phyloP scores from a whole-genome alignment of 768 basidiomycete genomes.

The Omphalotus guepiniiformis region DNA sequence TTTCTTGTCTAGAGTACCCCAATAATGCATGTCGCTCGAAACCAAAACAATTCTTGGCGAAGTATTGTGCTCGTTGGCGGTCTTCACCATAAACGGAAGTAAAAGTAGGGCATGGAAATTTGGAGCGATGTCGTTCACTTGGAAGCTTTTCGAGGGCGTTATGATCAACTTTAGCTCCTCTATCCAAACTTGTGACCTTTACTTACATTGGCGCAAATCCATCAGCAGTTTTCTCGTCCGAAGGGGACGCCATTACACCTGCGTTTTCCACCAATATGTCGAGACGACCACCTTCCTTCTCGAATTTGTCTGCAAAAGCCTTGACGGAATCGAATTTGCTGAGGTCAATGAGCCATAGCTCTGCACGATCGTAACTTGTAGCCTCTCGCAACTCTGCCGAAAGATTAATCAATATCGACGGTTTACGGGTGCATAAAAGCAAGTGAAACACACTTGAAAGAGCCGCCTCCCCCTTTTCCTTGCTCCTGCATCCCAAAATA shows the following conservation, averaged over 20 bases:
- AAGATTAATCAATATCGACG: background rate
- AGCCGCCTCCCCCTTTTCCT: constrained; percentile 19
- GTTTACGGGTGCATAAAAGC: constrained; percentile 11
- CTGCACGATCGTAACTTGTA: constrained; percentile 21
- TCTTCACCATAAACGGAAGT: constrained; percentile 37
- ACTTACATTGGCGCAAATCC: constrained; percentile 1
- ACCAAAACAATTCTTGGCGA: constrained; percentile 38
- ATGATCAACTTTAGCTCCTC: too few relatives aligned
- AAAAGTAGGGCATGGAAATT: constrained; percentile 37
- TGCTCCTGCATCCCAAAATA: constrained; percentile 23
- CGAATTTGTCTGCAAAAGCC: constrained; percentile 23
- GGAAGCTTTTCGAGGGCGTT: constrained; percentile 28
- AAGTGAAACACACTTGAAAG: constrained; percentile 15
- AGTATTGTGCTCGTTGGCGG: constrained; percentile 27
- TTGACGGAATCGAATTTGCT: constrained; percentile 23
- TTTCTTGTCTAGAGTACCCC: constrained; percentile 19
- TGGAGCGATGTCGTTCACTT: constrained; percentile 42
- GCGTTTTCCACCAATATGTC: constrained; percentile 32
- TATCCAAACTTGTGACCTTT: too few relatives aligned
- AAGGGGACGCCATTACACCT: constrained; percentile 5
- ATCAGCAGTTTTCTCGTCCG: constrained; percentile 1
- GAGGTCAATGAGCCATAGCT: constrained; percentile 27
- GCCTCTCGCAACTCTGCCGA: constrained; percentile 18
- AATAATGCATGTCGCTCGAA: constrained; percentile 38
- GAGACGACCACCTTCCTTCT: constrained; percentile 10